These are phyloP conservation scores for Dillenia suffruticosa DNA, from an alignment of 164 flowering plant genomes.

Conservation along the genomic window DNA sequence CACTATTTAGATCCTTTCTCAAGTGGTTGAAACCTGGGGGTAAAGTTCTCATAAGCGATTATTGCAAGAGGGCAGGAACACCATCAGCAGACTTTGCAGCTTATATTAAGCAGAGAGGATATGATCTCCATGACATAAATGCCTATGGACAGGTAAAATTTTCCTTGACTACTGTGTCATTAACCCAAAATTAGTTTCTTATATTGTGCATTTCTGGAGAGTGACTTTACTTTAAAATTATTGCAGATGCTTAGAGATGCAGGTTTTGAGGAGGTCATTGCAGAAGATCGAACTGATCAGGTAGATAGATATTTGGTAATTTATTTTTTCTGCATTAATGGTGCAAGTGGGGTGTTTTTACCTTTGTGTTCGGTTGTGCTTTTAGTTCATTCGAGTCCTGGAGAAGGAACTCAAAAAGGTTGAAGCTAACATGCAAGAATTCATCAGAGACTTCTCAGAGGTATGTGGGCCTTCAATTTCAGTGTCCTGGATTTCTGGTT, in stretches of 20 bases:
- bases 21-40: slow-evolving; percentile 99
- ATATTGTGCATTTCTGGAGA: too few relatives aligned
- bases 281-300: slow-evolving; percentile 95
- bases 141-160: slow-evolving; percentile 84
- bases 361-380: slow-evolving; percentile 11
- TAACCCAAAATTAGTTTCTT: not conserved
- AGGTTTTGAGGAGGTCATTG: slow-evolving; percentile 81
- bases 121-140: slow-evolving; percentile 85
- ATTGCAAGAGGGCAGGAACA: slow-evolving; percentile 69
- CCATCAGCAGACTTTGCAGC: slow-evolving; percentile 67
- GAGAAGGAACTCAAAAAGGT: slow-evolving; percentile 56
- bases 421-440: slow-evolving; percentile 68
- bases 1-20: slow-evolving; percentile 69
- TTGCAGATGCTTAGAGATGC: slow-evolving; percentile 94
- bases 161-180: not conserved
- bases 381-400: slow-evolving; percentile 73
- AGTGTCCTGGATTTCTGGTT: not conserved
- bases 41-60: slow-evolving; percentile 87
- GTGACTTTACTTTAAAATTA: not conserved
- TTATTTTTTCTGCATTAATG: not conserved
- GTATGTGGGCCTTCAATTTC: slow-evolving; percentile 27
- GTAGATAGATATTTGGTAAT: slow-evolving; percentile 23
- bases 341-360: not conserved
- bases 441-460: slow-evolving; percentile 72
- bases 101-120: slow-evolving; percentile 90